Evolutionary conservation across 768 basidiomycete genomes (phyloP).

Genomic region (Tylopilus cervinicoccineus): DNA sequence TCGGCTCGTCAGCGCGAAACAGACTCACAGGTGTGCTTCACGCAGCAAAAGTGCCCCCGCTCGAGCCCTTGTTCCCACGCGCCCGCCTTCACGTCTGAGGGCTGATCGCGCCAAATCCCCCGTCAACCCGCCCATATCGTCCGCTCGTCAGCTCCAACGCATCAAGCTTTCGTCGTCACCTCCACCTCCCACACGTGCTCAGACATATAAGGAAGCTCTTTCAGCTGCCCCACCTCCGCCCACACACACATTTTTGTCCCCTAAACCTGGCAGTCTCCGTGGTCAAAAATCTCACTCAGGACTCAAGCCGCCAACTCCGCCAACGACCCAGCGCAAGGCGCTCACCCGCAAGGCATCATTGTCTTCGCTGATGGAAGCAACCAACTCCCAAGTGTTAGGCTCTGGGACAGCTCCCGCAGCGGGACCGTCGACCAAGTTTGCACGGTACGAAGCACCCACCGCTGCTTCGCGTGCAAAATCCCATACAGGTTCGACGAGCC

Average conservation of each 20-base stretch:
- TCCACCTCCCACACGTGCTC: constrained; percentile 51
- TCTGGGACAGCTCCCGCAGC: constrained; percentile 38
- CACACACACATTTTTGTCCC: constrained; percentile 55
- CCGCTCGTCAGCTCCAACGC: constrained; percentile 63
- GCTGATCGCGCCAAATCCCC: constrained; percentile 71
- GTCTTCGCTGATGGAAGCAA: constrained; percentile 66
- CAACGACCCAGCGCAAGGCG: constrained; percentile 51
- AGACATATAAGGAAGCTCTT: constrained; percentile 56
- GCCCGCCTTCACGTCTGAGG: constrained; percentile 63
- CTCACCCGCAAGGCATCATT: constrained; percentile 76
- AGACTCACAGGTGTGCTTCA: constrained; percentile 40
- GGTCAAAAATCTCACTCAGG: constrained; percentile 84
- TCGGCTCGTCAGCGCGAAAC: constrained; percentile 52
- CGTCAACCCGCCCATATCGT: constrained; percentile 63
- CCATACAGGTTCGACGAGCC: constrained; percentile 61
- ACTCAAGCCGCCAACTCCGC: constrained; percentile 71
- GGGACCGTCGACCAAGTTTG: constrained; percentile 35
- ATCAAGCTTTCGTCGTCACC: constrained; percentile 68
- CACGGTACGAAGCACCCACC: constrained; percentile 74
- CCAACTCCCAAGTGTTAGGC: constrained; percentile 52
- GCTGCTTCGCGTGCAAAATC: constrained; percentile 77
- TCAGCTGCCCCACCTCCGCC: constrained; percentile 45
- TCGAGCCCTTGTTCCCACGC: constrained; percentile 42
- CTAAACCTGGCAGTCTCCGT: constrained; percentile 72
- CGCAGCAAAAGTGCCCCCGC: constrained; percentile 63